Conservation (phyloP, 306 rosid genomes). For the Fragaria vesca region DNA sequence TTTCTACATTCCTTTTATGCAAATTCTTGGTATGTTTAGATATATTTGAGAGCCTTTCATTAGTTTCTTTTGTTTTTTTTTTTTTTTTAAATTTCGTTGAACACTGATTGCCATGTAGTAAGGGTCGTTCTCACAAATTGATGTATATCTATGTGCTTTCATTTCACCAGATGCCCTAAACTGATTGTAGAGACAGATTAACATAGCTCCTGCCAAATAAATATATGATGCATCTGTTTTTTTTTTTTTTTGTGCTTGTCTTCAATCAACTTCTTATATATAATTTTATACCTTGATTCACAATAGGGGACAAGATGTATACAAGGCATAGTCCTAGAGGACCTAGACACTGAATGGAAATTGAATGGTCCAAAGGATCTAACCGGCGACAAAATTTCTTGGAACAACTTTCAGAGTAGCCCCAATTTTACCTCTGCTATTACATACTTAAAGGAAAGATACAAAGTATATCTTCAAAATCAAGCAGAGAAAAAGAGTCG, state of each 20-base stretch:
- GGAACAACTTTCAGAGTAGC: conserved; percentile 14
- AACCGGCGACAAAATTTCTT: conserved; percentile 19
- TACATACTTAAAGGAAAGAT: conserved; percentile 32
- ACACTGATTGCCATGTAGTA: background rate
- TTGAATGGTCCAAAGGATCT: background rate
- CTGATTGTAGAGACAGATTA: background rate
- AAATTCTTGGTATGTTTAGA: background rate
- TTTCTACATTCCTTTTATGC: background rate
- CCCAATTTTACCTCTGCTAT: conserved; percentile 28
- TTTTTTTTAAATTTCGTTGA: background rate
- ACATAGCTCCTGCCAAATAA: background rate
- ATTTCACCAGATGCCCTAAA: background rate
- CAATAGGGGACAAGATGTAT: conserved; percentile 39
- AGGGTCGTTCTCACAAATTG: background rate
- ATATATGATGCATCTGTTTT: background rate
- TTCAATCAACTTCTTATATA: background rate
- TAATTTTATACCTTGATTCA: conserved; percentile 4
- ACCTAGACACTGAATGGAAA: background rate
- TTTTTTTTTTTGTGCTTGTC: background rate
- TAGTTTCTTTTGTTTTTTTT: background rate
- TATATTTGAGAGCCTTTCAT: background rate
- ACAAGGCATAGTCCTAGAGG: conserved; percentile 53
- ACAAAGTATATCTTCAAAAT: conserved; percentile 19
- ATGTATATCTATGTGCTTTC: too few relatives aligned
- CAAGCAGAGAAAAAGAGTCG: conserved; percentile 26